Conservation (phyloP, 2,329 filamentous ascomycete genomes). For the Stagonosporopsis tanaceti region DNA sequence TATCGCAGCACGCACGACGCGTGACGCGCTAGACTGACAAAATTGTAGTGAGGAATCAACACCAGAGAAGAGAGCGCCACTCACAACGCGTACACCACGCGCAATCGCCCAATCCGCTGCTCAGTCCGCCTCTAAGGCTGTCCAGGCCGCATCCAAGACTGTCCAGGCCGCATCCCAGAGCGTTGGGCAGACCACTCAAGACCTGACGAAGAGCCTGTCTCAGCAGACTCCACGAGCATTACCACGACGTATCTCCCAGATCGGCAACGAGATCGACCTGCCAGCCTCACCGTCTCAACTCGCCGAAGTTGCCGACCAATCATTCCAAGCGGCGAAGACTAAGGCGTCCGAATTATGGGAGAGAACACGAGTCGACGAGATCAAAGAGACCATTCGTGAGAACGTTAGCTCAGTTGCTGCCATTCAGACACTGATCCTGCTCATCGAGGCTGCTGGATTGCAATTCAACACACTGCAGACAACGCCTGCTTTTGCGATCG, state of each 20-base stretch:
- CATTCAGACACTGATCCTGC: constrained; percentile 49
- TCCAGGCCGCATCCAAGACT: constrained; percentile 13
- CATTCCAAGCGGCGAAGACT: constrained; percentile 73
- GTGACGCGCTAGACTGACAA: constrained; percentile 38
- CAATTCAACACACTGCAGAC: constrained; percentile 75
- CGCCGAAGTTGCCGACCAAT: constrained; percentile 68
- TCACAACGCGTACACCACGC: constrained; percentile 12
- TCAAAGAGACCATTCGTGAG: constrained; percentile 71
- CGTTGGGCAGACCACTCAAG: constrained; percentile 6
- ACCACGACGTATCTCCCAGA: constrained; percentile 63
- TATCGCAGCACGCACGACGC: constrained; percentile 29
- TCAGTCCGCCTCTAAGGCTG: constrained; percentile 28
- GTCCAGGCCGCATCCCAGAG: constrained; percentile 14
- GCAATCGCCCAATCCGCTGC: constrained; percentile 29
- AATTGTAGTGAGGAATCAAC: constrained; percentile 51
- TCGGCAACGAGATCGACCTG: constrained; percentile 62
- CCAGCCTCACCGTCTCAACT: constrained; percentile 75
- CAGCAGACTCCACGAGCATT: constrained; percentile 45
- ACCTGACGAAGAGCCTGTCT: constrained; percentile 11
- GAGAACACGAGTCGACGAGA: constrained; percentile 71
- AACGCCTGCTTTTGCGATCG: constrained; percentile 69
- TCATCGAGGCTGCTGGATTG: constrained; percentile 74
- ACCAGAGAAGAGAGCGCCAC: constrained; percentile 52
- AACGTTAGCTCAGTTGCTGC: constrained; percentile 72
- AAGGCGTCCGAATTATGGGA: constrained; percentile 71